Percentiles rank a stretch among this genome's conserved stretches.
Conservation (phyloP, 1,284 basidiomycete species). For the Fomitopsis palustris region DNA sequence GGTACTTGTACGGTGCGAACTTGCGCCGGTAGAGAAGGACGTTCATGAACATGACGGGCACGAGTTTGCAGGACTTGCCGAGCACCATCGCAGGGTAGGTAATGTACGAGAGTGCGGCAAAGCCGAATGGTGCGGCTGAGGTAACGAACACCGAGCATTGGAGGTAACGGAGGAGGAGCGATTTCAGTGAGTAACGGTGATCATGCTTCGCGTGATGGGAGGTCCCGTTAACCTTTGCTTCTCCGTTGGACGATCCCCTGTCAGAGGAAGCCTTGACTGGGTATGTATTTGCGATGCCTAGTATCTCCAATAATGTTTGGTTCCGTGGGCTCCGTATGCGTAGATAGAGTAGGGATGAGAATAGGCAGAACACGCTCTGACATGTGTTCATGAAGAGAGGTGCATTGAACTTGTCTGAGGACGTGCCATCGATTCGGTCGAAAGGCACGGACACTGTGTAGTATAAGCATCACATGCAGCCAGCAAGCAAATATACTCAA, state of each 20-base stretch:
- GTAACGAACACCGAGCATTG: constrained; percentile 90
- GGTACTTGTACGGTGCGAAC: constrained; percentile 92
- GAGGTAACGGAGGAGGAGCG: constrained; percentile 69
- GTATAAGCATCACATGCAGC: background rate
- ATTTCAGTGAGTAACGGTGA: constrained; percentile 40
- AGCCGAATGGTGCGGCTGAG: constrained; percentile 91
- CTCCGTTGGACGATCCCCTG: constrained; percentile 10
- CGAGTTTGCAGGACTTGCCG: constrained; percentile 98
- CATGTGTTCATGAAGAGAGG: constrained; percentile 85
- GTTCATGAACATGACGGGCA: constrained; percentile 96
- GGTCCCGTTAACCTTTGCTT: constrained; percentile 29
- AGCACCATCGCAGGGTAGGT: constrained; percentile 99
- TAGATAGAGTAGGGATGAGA: constrained; percentile 82
- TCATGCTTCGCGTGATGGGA: constrained; percentile 23
- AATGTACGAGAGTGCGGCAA: constrained; percentile 92
- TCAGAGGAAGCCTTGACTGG: constrained; percentile 4
- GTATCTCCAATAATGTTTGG: constrained; percentile 47
- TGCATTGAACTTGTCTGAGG: constrained; percentile 80
- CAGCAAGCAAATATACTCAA: background rate
- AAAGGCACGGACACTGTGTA: constrained; percentile 80
- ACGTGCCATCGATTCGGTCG: constrained; percentile 57
- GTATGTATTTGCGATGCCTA: constrained; percentile 46
- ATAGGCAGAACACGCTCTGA: constrained; percentile 79
- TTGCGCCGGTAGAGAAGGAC: constrained; percentile 84
- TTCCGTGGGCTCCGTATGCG: constrained; percentile 56